Base-by-base conservation (phyloP, 1,139 yeast genomes). In the Scheffersomyces parashehatae region DNA sequence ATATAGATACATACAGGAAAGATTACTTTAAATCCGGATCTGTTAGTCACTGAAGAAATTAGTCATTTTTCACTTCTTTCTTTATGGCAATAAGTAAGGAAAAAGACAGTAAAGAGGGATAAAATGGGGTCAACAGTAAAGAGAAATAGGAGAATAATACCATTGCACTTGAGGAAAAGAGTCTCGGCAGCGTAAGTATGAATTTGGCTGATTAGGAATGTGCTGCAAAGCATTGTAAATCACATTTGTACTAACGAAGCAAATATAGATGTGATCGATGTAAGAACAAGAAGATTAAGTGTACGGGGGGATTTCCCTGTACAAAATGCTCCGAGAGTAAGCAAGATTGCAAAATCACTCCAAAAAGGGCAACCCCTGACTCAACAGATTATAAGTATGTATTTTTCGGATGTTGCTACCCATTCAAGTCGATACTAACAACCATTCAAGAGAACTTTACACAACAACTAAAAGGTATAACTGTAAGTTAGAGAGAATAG, bases 291-390 rank as follows among this genome's bases (percentile, higher is more conserved):
- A 48, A 54, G 29, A 36, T 45, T n/a, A 51, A 52, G 42, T 53
- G 58, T 39, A 47, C 38, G 14, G 58, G 60, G 5, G 50, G 56
- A 3, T 41, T 43, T 29, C 60, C 60, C 2, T 55, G 60, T 47
- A 40, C 41, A 1, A 46, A 46, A 32, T 55, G 60, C 40, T 35
- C 36, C 3, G 37, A 31, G 3, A 39, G 42, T 10, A 41, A 38
- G 13, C 20, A 36, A 3, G 47, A 50, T 12, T 54, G 58, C 41
- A 30, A 38, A 37, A 28, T 30, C 10, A 34, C 28, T 28, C 36
- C 39, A 7, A 28, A 12, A 11, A 26, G n/a, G 10, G 29, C 29
- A 7, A 14, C 13, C 3, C 24, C 12, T 9, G 34, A 15, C 29
- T 12, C 29, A 38, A 29, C 28, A 35, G 35, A 31, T n/a, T 15